phyloP scores from a whole-genome alignment of 805 yeast species.

The Yarrowia sp. region DNA sequence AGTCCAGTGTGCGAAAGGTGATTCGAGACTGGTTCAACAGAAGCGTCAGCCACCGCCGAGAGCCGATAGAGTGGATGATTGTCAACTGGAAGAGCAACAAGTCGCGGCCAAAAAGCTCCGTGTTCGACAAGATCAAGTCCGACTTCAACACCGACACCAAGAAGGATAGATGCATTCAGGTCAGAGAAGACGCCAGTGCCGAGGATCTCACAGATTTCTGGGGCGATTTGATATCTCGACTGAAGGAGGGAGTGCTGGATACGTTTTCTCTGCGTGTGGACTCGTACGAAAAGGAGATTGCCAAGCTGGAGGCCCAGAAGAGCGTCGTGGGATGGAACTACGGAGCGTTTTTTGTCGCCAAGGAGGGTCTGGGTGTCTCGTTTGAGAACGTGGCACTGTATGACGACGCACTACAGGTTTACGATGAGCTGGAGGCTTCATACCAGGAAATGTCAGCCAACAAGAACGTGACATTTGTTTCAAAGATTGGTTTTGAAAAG shows the following conservation, averaged over 20 bases:
- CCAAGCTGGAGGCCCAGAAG: constrained; percentile 41
- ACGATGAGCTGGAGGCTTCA: constrained; percentile 46
- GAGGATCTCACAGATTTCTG: constrained; percentile 46
- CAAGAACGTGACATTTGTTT: constrained; percentile 38
- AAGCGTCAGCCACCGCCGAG: constrained; percentile 42
- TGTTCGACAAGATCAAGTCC: constrained; percentile 52
- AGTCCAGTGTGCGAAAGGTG: constrained; percentile 76
- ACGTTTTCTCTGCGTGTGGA: constrained; percentile 53
- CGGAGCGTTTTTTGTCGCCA: constrained; percentile 45
- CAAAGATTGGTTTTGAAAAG: constrained; percentile 36
- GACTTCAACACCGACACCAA: constrained; percentile 48
- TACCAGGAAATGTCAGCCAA: constrained; percentile 33
- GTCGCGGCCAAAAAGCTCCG: constrained; percentile 47
- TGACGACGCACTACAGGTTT: constrained; percentile 59
- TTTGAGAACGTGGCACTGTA: constrained; percentile 55
- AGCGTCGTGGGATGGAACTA: constrained; percentile 47
- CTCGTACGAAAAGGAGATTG: constrained; percentile 44
- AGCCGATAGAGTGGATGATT: constrained; percentile 60
- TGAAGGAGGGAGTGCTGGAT: constrained; percentile 51
- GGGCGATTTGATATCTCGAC: constrained; percentile 45
- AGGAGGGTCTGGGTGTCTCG: constrained; percentile 52
- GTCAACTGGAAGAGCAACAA: constrained; percentile 45
- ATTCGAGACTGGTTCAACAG: constrained; percentile 73
- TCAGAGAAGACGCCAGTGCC: constrained; percentile 31
- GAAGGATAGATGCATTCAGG: constrained; percentile 41